Base-by-base conservation (phyloP, 345 rosid genomes). In the Populus deltoides region DNA sequence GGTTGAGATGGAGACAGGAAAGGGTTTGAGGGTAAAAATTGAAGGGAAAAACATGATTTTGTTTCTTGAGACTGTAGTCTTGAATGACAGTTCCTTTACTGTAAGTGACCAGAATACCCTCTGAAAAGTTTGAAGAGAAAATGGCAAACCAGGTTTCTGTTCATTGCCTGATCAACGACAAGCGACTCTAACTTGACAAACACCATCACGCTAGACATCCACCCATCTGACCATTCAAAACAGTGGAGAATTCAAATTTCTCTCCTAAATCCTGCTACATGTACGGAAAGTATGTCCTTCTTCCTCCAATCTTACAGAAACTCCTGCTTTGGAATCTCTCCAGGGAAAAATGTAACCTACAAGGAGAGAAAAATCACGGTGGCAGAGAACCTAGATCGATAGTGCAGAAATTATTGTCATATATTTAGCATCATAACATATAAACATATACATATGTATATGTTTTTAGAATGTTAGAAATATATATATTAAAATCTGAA, bases 1-100 rank as follows among this genome's bases (percentile, higher is more conserved):
- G 87, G 81, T 71, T 66, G 66, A 5, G 81, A 71, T 74, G 75
- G 76, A 71, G 81, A 84, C 85, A 70, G 71, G 25, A 69, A 63
- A 73, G 53, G 22, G 59, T 25, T 72, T 31, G 16, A 45, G 29
- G 84, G 78, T 71, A 61, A 82, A 85, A 79, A 74, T 74, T 77
- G 45, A 71, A 51, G 78, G 68, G 77, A 79, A 78, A 76, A 71
- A 59, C 82, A 75, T 82, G 75, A 66, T 80, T 78, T 80, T 79
- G 72, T 77, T 81, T 77, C 77, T 68, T 74, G 20, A 55, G 3
- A 12, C 77, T 72, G 80, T 68, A 80, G 70, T 22, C 39, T 76
- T 79, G 81, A 85, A 65, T 81, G 81, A 83, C 84, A 81, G 36
- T 77, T 83, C 83, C 35, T 72, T 47, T 16, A 29, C 20, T 0